Base-by-base conservation (phyloP, 306 rosid genomes). In the Quercus variabilis region DNA sequence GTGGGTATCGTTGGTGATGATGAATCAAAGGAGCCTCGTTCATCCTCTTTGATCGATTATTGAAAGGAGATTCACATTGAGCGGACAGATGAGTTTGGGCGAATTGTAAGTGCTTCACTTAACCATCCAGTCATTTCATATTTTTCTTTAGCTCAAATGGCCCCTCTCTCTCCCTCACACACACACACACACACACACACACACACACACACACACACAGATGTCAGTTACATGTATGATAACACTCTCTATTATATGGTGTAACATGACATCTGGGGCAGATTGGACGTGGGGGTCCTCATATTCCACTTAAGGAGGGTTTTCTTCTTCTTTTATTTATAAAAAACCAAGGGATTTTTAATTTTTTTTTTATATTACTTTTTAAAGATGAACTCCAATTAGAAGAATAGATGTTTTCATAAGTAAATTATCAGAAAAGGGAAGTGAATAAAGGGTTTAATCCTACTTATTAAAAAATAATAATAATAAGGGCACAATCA, bases 41-140 rank as follows among this genome's bases (percentile, higher is more conserved):
- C 85, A 68, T 78, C 90, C 78, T 75, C 82, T 75, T 83, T 81
- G 21, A 76, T 82, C n/a, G 88, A 85, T 26, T 76, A 85, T 28
- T 91, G 84, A 81, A 91, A 73, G 83, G 98, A 95, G 87, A 95
- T 95, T 82, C 93, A 76, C 89, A 90, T 95, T 64, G 98, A 91
- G 81, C 88, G 94, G 87, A 93, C 93, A 20, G 98, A 95, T 65
- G 99, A 95, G 76, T 95, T 87, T 79, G 98, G 98, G 74, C 87
- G 97, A 87, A 90, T 90, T 82, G 99, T 95, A 91, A 89, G 99
- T 83, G 38, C 80, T 81, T 64, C 46, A 49, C 26, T 60, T 31
- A 31, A 25, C 43, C 71, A 55, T 31, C 6, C 31, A 8, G n/a
- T 35, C 14, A 63, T 26, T 67, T 8, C 18, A 6, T 57, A n/a